A percentile compares a stretch with the other conserved stretches of the same genome.
These are phyloP conservation scores for Geotrichum histeridarum DNA, from an alignment of 1,139 yeast genomes.

Conservation along the genomic window DNA sequence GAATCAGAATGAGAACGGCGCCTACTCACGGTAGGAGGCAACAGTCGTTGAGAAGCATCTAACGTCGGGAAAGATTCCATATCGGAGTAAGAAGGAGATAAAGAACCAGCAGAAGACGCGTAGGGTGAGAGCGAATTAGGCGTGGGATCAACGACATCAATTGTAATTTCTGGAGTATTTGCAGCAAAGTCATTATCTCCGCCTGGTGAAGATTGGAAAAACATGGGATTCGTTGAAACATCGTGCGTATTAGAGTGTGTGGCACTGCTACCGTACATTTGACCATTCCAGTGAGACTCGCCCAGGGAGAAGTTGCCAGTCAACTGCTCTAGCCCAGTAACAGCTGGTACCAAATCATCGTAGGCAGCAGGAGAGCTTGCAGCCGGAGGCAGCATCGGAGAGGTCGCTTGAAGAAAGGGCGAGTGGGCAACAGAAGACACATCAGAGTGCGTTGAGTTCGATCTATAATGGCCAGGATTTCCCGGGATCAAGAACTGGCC, in stretches of 20 bases:
- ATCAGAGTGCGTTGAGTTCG: constrained; percentile 22
- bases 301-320: constrained; percentile 12
- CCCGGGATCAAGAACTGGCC: constrained; percentile 20
- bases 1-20: constrained; percentile 29
- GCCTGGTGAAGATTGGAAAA: background rate
- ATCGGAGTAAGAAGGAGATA: constrained; percentile 17
- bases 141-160: constrained; percentile 16
- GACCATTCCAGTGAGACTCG: background rate
- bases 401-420: constrained; percentile 13
- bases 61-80: constrained; percentile 13
- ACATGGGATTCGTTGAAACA: background rate
- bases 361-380: constrained; percentile 24
- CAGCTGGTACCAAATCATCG: constrained; percentile 11
- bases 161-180: constrained; percentile 19
- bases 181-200: background rate
- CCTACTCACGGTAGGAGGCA: constrained; percentile 22
- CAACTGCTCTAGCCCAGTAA: constrained; percentile 11
- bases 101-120: constrained; percentile 13
- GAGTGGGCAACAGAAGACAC: constrained; percentile 21
- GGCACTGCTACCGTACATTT: background rate
- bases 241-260: background rate
- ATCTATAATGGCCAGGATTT: constrained; percentile 18
- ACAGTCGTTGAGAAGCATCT: constrained; percentile 1
- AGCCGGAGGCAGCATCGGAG: constrained; percentile 15
- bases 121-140: constrained; percentile 1